Evolutionary conservation across 345 rosid species (phyloP).

Genomic region (Linum tenue): DNA sequence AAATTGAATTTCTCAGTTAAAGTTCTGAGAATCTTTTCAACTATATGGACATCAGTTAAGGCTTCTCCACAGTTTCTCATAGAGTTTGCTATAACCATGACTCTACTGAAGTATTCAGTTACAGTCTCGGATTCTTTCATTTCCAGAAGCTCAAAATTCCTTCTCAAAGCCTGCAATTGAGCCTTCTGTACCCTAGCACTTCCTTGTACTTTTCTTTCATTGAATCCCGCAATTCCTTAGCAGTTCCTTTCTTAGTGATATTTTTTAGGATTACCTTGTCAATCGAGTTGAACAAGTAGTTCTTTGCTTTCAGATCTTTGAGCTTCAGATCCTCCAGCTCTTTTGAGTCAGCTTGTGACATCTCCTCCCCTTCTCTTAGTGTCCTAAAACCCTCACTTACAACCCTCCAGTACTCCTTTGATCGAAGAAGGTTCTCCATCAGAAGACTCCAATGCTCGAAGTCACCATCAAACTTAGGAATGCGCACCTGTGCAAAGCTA

Average conservation of each 20-base stretch:
- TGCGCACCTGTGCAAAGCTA: not conserved
- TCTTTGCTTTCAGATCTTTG: not conserved
- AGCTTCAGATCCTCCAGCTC: not conserved
- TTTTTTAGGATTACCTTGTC: not conserved
- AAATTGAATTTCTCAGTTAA: not conserved
- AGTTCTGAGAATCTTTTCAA: not conserved
- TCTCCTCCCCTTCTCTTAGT: not conserved
- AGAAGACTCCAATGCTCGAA: constrained; percentile 1
- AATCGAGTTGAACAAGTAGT: not conserved
- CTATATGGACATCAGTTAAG: not conserved
- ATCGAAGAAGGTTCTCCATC: not conserved
- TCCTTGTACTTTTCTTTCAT: not conserved
- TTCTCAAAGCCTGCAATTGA: not conserved
- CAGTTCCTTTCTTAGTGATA: not conserved
- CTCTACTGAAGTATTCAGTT: not conserved
- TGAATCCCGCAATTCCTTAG: not conserved
- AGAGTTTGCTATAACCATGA: not conserved
- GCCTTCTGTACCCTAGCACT: not conserved
- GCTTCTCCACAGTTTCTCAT: constrained; percentile 3
- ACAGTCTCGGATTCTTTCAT: not conserved
- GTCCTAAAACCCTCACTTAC: not conserved
- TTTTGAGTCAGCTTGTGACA: not conserved
- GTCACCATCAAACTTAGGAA: not conserved
- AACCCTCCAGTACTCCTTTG: constrained; percentile 4
- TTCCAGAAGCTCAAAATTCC: not conserved